Percentiles rank a stretch among this genome's conserved stretches.
Conservation (phyloP, 2,329 filamentous ascomycete species). For the Penicillium digitatum region DNA sequence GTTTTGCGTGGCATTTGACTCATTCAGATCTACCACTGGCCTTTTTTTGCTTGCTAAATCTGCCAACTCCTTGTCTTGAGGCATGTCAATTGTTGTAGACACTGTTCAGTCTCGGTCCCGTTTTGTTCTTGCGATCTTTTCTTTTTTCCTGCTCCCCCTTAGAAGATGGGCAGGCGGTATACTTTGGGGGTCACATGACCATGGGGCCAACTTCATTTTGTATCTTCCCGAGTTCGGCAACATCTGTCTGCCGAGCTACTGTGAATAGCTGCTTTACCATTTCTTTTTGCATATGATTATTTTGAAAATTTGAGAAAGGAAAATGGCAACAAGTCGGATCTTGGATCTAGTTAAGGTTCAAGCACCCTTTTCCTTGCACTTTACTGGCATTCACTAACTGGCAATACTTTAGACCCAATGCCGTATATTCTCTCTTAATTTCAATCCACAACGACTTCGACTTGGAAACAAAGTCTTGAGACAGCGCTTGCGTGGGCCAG, state of each 20-base stretch:
- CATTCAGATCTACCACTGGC: background rate
- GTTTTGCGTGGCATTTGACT: background rate
- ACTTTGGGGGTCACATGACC: background rate
- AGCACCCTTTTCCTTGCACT: background rate
- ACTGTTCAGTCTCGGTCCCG: background rate
- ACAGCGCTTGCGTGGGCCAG: constrained; percentile 78
- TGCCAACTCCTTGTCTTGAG: background rate
- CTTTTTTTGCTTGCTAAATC: background rate
- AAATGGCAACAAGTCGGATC: constrained; percentile 50
- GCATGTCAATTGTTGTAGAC: background rate
- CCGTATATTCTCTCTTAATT: constrained; percentile 84
- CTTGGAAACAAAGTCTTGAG: constrained; percentile 90
- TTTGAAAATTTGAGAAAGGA: background rate
- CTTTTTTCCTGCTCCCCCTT: too few relatives aligned
- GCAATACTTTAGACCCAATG: constrained; percentile 67
- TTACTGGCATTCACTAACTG: background rate
- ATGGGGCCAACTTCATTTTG: background rate
- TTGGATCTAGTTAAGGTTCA: constrained; percentile 74
- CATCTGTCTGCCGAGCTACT: background rate
- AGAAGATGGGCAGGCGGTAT: background rate
- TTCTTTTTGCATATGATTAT: background rate
- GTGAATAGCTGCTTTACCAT: background rate
- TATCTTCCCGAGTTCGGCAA: background rate
- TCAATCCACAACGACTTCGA: constrained; percentile 77
- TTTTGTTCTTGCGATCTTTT: background rate